Base-by-base conservation (phyloP, 306 rosid genomes). In the Mucuna pruriens region DNA sequence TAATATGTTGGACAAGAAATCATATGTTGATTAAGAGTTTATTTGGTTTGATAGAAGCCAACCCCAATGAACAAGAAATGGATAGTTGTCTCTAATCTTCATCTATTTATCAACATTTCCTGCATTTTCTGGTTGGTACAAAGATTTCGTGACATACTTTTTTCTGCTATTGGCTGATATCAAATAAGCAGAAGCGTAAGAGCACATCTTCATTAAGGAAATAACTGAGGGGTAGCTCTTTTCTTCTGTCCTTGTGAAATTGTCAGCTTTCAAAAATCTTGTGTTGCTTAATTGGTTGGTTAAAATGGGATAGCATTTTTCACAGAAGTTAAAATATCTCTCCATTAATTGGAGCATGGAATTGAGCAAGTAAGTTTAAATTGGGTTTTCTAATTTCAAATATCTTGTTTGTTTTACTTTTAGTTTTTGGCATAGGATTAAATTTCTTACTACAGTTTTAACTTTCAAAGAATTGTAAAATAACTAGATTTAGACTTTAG, bases 281-380 rank as follows among this genome's bases (percentile, higher is more conserved):
- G 34, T 48, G 17, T n/a, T 79, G 58, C 60, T 51, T 31, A 81
- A 73, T 40, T 29, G 34, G n/a, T 33, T 61, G 71, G 49, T 33
- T 65, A 29, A 65, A 64, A 40, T 64, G 66, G 66, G 55, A 0
- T 31, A 63, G 48, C 72, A 29, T 44, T 51, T 42, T 72, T 19
- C 19, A 1, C 3, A 29, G 12, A 19, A 62, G 13, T 31, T 62
- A 13, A 51, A 73, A 51, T 12, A 26, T 48, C 17, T 67, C 7
- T 78, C 60, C 46, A 11, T 23, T 55, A 68, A 31, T 68, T 39
- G 46, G 77, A 17, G 76, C 77, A 55, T 69, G 58, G 29, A 69
- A 79, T 58, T 58, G 25, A 26, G 39, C 77, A 26, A 69, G 61
- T 19, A 20, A 70, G 13, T 39, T 16, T 26, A 0, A 42, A 40